Evolutionary conservation across 2,329 filamentous ascomycete species (phyloP), one percentile per base, ranked within the genome.

Genomic region (Parafenestella ontariensis): DNA sequence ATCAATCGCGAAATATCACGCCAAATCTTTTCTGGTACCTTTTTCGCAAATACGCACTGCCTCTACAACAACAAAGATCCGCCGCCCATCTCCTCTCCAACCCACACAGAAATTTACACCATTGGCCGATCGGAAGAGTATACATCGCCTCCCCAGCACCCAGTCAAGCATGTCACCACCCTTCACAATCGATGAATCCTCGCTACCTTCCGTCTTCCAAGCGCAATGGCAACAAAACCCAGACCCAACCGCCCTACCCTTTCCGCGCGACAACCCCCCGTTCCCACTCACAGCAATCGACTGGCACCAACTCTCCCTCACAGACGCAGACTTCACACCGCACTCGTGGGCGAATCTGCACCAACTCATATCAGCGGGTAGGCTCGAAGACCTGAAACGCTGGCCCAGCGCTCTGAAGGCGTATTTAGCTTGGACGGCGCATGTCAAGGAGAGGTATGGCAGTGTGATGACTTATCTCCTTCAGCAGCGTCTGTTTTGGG

Each of bases 401-500:
- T 82, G 80, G 70, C 86, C 86, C 20, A 85, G 82, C 57, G 81
- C 85, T 60, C 76, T 87, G 15, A 78, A 79, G 67, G 81, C 82
- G 48, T 88, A 88, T 65, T 78, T 87, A n/a, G 77, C 78, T 28
- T 88, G 85, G 85, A 82, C 81, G 3, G 73, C 75, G 36, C 73
- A 81, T 31, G 83, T 80, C 36, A 86, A 86, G 62, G 68, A 73
- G n/a, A 66, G 78, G 34, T 85, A 85, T 68, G 84, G 84, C 46
- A 79, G 79, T 34, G 83, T 85, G 42, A 83, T 81, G 44, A 78
- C 82, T 52, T 88, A 83, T 67, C 79, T 88, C 33, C 81, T 85
- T 46, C 71, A 78, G 48, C 76, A 82, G 57, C 81, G 85, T 3
- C 76, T 88, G 10, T 74, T 75, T 46, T 88, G 86, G 86, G 65